A percentile compares a stretch with the other conserved stretches of the same genome.
Conservation (phyloP, 192 early-diverging fungal genomes). For the Phlyctochytrium arcticum region DNA sequence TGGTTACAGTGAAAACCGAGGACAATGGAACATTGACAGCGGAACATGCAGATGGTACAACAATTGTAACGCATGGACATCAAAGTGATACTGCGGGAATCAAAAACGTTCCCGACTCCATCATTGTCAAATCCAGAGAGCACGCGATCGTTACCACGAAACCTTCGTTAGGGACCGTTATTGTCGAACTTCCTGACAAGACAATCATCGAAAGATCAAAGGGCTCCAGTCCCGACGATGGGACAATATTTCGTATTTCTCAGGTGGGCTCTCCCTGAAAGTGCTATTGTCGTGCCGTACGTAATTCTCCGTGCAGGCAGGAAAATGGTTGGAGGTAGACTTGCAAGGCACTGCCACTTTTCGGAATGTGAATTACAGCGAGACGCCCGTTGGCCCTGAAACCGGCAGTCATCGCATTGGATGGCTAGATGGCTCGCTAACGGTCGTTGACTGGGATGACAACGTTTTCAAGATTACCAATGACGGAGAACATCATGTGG, state of each 20-base stretch:
- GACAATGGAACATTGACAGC: constrained; percentile 15
- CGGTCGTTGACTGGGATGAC: constrained; percentile 5
- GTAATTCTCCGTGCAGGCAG: too few species aligned
- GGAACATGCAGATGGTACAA: constrained; percentile 35
- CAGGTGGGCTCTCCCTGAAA: neutral
- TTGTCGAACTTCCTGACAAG: neutral
- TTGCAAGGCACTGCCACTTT: too few species aligned
- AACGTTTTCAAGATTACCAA: constrained; percentile 11
- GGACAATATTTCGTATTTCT: neutral
- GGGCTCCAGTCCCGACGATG: neutral
- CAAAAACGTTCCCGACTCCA: neutral
- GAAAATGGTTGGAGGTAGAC: too few species aligned
- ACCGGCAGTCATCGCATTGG: constrained; percentile 5
- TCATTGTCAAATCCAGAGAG: neutral
- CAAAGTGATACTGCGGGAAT: neutral
- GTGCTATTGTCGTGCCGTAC: too few species aligned
- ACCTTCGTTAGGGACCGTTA: neutral
- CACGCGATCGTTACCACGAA: neutral
- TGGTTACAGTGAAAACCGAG: constrained; percentile 19
- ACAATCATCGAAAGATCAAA: neutral
- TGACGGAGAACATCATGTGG: neutral
- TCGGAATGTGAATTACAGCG: too few species aligned
- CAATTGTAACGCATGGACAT: neutral
- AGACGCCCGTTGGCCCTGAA: too few species aligned
- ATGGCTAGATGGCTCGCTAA: constrained; percentile 31